Evolutionary conservation across 2,329 filamentous ascomycete species (phyloP).

Genomic region (Trichothecium sympodiale): DNA sequence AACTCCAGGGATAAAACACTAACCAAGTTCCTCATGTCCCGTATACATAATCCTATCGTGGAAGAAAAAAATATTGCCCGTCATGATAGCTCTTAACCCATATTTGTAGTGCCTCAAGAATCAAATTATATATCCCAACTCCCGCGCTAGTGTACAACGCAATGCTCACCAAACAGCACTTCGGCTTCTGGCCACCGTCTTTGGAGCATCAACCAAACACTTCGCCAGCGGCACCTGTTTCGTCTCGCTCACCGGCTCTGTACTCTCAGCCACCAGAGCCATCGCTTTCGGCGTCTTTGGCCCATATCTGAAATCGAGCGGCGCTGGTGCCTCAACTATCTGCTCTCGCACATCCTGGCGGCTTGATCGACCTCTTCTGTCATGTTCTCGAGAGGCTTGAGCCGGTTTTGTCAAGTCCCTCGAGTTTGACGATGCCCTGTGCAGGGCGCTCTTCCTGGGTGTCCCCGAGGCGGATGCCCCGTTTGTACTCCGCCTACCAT

Average conservation of each 20-base stretch:
- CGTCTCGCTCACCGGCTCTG: neutral
- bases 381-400: neutral
- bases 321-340: neutral
- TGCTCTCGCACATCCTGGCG: neutral
- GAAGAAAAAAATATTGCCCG: too few relatives aligned
- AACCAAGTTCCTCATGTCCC: too few relatives aligned
- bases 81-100: too few relatives aligned
- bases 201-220: too few relatives aligned
- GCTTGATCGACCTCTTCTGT: neutral
- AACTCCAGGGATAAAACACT: too few relatives aligned
- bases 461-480: too few relatives aligned
- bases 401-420: neutral
- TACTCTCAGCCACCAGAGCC: conserved; percentile 7
- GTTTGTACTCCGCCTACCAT: too few relatives aligned
- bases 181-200: neutral
- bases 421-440: neutral
- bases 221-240: too few relatives aligned
- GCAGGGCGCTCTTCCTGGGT: neutral
- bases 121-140: too few relatives aligned
- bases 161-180: conserved; percentile 2
- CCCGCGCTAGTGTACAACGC: too few relatives aligned
- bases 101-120: too few relatives aligned
- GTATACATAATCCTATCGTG: too few relatives aligned
- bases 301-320: conserved; percentile 4
- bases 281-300: conserved; percentile 13